Evolutionary conservation across 1,139 yeast genomes (phyloP).

Genomic region (Yamadazyma dendronema): DNA sequence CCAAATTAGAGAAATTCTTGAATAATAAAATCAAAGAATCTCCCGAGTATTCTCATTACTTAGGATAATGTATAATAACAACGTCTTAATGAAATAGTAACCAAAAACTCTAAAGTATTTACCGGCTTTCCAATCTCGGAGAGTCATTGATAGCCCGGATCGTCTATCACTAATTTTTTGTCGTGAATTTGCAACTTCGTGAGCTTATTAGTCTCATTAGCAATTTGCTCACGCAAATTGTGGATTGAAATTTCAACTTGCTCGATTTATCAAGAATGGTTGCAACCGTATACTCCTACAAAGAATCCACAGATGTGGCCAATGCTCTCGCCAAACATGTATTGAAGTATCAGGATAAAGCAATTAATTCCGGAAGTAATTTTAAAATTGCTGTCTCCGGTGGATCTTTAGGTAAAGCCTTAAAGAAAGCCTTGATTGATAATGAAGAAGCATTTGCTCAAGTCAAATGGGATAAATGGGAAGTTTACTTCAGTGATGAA

Average conservation of each 20-base stretch:
- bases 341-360: constrained; percentile 52
- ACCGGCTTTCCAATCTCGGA: no score
- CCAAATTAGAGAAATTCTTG: constrained; percentile 86
- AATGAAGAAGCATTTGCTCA: constrained; percentile 44
- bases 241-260: not conserved
- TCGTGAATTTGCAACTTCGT: no score
- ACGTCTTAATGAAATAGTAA: not conserved
- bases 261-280: constrained; percentile 1
- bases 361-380: constrained; percentile 34
- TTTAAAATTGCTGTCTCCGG: constrained; percentile 87
- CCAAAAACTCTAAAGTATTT: not conserved
- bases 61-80: constrained; percentile 23
- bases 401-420: constrained; percentile 80
- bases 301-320: constrained; percentile 58
- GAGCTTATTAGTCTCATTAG: no score
- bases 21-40: constrained; percentile 77
- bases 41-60: constrained; percentile 60
- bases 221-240: not conserved
- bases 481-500: constrained; percentile 70
- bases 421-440: constrained; percentile 68
- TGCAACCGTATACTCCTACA: constrained; percentile 47
- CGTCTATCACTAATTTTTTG: no score
- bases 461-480: constrained; percentile 68
- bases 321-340: constrained; percentile 55
- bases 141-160: no score